A percentile compares a stretch with the other conserved stretches of the same genome.
phyloP scores from a whole-genome alignment of 1,139 yeast genomes.

The Zhuliangozyma parablackwelliae region DNA sequence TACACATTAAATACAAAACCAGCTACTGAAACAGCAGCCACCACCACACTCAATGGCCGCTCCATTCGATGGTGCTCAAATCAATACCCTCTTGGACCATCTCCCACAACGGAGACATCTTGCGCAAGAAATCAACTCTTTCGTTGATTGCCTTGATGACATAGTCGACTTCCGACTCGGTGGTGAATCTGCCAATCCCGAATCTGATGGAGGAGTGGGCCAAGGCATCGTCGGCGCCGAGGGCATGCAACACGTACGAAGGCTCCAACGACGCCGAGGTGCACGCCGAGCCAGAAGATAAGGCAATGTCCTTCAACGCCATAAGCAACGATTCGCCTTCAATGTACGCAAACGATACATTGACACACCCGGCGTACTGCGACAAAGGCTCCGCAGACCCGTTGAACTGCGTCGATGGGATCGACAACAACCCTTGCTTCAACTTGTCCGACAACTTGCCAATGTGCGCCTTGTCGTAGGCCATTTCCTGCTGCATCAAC shows the following conservation, averaged over 20 bases:
- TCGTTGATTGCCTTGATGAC: conserved; percentile 84
- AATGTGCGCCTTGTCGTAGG: conserved; percentile 69
- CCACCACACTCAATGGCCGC: conserved; percentile 55
- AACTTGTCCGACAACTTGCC: conserved; percentile 66
- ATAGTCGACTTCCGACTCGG: conserved; percentile 92
- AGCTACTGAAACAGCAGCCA: no score
- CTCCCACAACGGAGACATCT: conserved; percentile 95
- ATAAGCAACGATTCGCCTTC: conserved; percentile 96
- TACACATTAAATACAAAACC: no score
- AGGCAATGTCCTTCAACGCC: conserved; percentile 96
- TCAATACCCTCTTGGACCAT: conserved; percentile 99
- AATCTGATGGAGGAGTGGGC: conserved; percentile 97
- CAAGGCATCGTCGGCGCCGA: conserved; percentile 96
- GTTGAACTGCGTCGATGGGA: conserved; percentile 86
- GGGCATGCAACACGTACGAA: conserved; percentile 89
- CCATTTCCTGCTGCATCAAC: conserved; percentile 68
- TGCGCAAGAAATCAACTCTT: conserved; percentile 87
- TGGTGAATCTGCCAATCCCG: conserved; percentile 95
- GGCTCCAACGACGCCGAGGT: conserved; percentile 98
- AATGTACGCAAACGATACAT: conserved; percentile 91
- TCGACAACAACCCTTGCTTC: conserved; percentile 64
- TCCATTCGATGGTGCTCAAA: conserved; percentile 91
- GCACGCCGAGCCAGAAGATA: conserved; percentile 98
- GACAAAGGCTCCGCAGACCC: conserved; percentile 63
- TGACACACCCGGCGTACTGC: conserved; percentile 88